A percentile compares a stretch with the other conserved stretches of the same genome.
These are phyloP conservation scores for Pleurotus djamor DNA, from an alignment of 768 basidiomycete genomes.

Conservation along the genomic window DNA sequence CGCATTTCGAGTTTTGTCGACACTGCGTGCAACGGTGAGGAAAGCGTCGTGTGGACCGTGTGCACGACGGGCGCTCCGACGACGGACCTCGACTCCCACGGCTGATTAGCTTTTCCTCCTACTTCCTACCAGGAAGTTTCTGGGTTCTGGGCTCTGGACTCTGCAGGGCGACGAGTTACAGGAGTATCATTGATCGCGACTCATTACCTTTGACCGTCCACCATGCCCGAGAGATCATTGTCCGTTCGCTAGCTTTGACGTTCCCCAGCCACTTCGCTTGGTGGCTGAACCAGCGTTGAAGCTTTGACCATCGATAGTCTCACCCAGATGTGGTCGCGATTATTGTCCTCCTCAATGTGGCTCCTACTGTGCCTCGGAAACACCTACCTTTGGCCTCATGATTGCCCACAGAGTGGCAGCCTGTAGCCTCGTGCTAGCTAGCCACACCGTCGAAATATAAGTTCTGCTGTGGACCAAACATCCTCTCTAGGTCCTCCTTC, in stretches of 20 bases:
- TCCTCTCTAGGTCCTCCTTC: neutral
- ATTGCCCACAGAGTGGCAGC: neutral
- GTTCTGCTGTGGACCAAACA: neutral
- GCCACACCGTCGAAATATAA: slow-evolving; percentile 1
- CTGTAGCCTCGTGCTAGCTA: slow-evolving; percentile 1
- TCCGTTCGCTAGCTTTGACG: neutral
- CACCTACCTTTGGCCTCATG: neutral
- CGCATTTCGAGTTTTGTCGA: neutral
- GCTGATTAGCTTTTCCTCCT: neutral
- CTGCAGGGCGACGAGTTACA: too few species aligned
- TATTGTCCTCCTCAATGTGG: too few species aligned
- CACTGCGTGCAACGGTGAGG: neutral
- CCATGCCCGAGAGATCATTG: too few species aligned
- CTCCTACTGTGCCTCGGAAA: neutral
- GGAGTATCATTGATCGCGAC: too few species aligned
- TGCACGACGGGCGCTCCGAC: neutral
- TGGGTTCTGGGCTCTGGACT: neutral
- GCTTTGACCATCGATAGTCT: neutral
- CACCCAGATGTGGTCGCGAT: too few species aligned
- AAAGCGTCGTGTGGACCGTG: neutral
- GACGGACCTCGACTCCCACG: neutral
- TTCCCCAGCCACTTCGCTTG: neutral
- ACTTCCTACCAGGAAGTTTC: neutral
- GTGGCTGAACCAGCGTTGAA: neutral
- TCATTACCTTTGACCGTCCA: too few species aligned